phyloP scores from a whole-genome alignment of 345 rosid species.

The Salix brachista region DNA sequence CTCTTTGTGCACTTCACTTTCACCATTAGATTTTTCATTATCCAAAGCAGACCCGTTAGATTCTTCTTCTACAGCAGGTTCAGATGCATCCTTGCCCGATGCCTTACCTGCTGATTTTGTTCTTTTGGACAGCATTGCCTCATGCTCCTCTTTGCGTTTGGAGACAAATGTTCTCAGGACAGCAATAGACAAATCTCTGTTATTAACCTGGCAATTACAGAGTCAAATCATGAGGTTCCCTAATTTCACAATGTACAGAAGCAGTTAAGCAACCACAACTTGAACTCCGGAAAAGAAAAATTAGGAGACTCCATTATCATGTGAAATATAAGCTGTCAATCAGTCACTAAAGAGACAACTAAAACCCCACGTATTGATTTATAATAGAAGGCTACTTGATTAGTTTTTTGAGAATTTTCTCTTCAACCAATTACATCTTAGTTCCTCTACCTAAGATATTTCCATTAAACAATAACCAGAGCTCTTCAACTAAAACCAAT shows the following conservation, averaged over 20 bases:
- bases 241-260: background rate
- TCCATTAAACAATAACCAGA: background rate
- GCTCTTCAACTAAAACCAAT: background rate
- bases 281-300: background rate
- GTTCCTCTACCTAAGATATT: background rate
- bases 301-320: background rate
- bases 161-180: slow-evolving; percentile 73
- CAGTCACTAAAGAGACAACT: background rate
- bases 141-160: slow-evolving; percentile 68
- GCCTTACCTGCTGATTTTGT: slow-evolving; percentile 37
- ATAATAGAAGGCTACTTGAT: background rate
- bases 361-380: background rate
- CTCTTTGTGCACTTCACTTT: slow-evolving; percentile 37
- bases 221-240: slow-evolving; percentile 9
- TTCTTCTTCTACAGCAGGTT: slow-evolving; percentile 34
- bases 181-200: slow-evolving; percentile 87
- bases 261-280: background rate
- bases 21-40: slow-evolving; percentile 40
- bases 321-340: background rate
- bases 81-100: slow-evolving; percentile 34
- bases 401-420: background rate
- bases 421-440: background rate
- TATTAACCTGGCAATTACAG: slow-evolving; percentile 61
- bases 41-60: slow-evolving; percentile 23
- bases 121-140: slow-evolving; percentile 49